Evolutionary conservation across 257 asterid genomes (phyloP).

Genomic region (Nicotiana noctiflora): DNA sequence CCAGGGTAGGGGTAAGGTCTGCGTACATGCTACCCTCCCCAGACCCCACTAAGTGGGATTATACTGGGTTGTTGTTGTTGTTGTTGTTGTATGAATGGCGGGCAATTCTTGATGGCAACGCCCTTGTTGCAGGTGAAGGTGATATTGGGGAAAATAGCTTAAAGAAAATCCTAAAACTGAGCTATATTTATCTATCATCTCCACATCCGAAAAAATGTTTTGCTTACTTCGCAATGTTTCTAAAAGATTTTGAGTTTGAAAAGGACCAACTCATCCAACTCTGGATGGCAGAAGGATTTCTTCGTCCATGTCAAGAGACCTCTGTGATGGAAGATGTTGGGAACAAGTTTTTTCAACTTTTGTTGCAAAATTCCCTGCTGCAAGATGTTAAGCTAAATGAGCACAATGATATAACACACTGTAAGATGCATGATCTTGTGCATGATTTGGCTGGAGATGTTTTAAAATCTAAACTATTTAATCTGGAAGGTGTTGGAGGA

Average conservation of each 20-base stretch:
- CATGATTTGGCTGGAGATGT: conserved; percentile 19
- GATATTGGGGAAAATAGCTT: neutral
- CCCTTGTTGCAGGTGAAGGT: neutral
- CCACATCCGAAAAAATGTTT: conserved; percentile 17
- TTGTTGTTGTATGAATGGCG: conserved; percentile 22
- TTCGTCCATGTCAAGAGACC: neutral
- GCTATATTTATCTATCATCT: conserved; percentile 19
- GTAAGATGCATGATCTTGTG: conserved; percentile 33
- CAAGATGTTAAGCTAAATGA: conserved; percentile 9
- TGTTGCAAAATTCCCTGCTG: conserved; percentile 16
- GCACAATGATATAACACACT: neutral
- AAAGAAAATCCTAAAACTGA: conserved; percentile 16
- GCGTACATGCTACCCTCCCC: too few relatives aligned
- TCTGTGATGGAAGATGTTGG: conserved; percentile 20
- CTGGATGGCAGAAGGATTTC: conserved; percentile 26
- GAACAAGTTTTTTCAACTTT: neutral
- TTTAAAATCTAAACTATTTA: neutral
- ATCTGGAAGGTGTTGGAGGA: neutral
- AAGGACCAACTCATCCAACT: conserved; percentile 19
- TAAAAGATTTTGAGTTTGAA: conserved; percentile 11
- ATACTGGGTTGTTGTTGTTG: too few relatives aligned
- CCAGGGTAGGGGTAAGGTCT: too few relatives aligned
- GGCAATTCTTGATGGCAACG: neutral
- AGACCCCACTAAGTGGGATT: too few relatives aligned
- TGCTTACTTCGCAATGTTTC: conserved; percentile 18